These are phyloP conservation scores for Penicillium oxalicum DNA, from an alignment of 2,329 filamentous ascomycete genomes.

Conservation along the genomic window DNA sequence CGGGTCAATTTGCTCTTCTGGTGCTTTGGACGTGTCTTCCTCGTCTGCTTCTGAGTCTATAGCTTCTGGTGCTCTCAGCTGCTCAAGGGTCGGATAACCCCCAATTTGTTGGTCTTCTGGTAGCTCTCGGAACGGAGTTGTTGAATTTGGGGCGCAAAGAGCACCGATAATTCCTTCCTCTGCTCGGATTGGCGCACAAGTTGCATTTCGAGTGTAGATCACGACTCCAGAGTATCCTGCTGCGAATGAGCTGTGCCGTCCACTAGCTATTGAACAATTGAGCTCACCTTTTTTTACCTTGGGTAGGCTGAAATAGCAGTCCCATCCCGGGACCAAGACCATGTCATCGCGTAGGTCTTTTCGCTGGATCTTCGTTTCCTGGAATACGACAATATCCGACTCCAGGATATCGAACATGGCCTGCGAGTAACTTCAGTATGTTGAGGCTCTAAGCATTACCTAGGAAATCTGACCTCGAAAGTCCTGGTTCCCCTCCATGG, in stretches of 20 bases:
- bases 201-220: conserved; percentile 84
- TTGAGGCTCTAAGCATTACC: neutral
- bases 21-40: conserved; percentile 10
- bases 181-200: conserved; percentile 77
- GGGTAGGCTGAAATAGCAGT: conserved; percentile 90
- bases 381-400: conserved; percentile 88
- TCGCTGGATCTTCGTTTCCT: conserved; percentile 92
- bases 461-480: conserved; percentile 52
- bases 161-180: conserved; percentile 91
- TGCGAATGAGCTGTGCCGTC: conserved; percentile 6
- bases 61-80: conserved; percentile 45
- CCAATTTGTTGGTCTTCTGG: conserved; percentile 72
- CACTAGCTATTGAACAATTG: neutral
- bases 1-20: conserved; percentile 58
- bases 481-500: conserved; percentile 70
- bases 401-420: conserved; percentile 92
- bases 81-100: conserved; percentile 69
- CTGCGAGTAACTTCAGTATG: conserved; percentile 35
- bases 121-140: conserved; percentile 66
- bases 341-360: conserved; percentile 93
- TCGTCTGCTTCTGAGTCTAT: neutral
- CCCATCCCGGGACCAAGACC: conserved; percentile 91
- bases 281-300: conserved; percentile 79
- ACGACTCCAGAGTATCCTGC: conserved; percentile 91
- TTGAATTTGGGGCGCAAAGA: conserved; percentile 66